Evolutionary conservation across 2,329 filamentous ascomycete genomes (phyloP), one percentile per base, ranked within the genome.

Genomic region (Aspergillus persii): DNA sequence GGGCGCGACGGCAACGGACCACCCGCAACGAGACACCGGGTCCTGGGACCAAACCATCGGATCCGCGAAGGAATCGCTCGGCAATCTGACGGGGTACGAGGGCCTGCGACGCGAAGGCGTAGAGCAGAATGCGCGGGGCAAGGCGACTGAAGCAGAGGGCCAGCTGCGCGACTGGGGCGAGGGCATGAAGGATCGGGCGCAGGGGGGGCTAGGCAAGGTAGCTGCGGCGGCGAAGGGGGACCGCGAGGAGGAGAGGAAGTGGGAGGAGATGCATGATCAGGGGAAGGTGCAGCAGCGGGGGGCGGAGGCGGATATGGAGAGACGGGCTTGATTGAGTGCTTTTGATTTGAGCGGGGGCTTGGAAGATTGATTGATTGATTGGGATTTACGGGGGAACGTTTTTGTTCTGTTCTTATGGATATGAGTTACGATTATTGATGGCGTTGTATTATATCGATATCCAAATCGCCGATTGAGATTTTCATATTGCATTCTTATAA

Each of bases 1-100:
- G 0, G 91, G 91, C 51, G 89, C 87, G 39, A 80, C 90, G 52
- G 84, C 88, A 62, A 83, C 85, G 66, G 91, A 96, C 76, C 82
- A 91, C 76, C 81, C 87, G 9, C 81, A 94, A 74, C 90, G 92
- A 64, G 79, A 83, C 26, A 74, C 85, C 18, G 93, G 94, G 48
- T 83, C 83, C 18, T 96, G 89, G 87, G 91, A 96, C 80, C 93
- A 97, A 79, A 96, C 92, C 4, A 71, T 93, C n/a, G 94, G 93
- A 54, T 85, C 89, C 1, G 88, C 88, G 48, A 97, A 97, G 81
- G 91, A 97, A 74, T 81, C 87, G 4, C 63, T 95, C 1, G 94
- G 94, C 59, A 87, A 88, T 18, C 68, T 94, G 4, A 66, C 94
- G 29, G 94, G 93, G 61, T 87, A 85, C 63, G 89, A 95, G 77